These are phyloP conservation scores for Umbelopsis vinacea DNA, from an alignment of 192 early-diverging fungal genomes.

Conservation along the genomic window DNA sequence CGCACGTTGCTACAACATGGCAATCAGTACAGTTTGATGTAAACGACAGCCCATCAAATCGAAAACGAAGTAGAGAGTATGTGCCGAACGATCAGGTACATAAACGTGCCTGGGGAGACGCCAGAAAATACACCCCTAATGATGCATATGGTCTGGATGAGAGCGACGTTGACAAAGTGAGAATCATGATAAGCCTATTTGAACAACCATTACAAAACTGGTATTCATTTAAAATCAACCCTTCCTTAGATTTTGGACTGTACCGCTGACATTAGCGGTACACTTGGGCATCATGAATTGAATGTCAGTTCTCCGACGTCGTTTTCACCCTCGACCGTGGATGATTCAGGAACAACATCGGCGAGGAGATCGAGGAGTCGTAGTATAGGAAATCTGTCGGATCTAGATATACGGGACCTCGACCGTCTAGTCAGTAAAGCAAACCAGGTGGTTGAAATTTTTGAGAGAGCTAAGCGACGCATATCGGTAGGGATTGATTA, in stretches of 20 bases:
- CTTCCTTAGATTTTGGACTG: not conserved
- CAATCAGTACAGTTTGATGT: not conserved
- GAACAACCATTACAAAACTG: too few species aligned
- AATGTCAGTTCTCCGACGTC: not conserved
- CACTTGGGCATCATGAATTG: not conserved
- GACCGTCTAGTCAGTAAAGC: constrained; percentile 12
- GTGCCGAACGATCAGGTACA: not conserved
- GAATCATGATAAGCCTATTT: not conserved
- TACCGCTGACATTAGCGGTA: not conserved
- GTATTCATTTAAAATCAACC: not conserved
- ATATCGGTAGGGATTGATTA: not conserved
- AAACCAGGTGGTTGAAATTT: constrained; percentile 5
- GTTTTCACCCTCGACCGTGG: not conserved
- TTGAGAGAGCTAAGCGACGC: not conserved
- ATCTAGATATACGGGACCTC: not conserved
- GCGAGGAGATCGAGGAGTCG: not conserved
- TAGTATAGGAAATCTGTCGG: not conserved
- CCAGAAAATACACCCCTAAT: not conserved
- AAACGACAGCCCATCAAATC: not conserved
- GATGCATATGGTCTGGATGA: constrained; percentile 1
- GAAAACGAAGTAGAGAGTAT: not conserved
- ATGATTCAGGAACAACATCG: not conserved
- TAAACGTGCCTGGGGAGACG: not conserved
- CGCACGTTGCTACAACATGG: not conserved
- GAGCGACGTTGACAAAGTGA: constrained; percentile 1